A percentile compares a stretch with the other conserved stretches of the same genome.
Evolutionary conservation across 2,329 filamentous ascomycete species (phyloP).

Genomic region (Lachnellula subtilissima): DNA sequence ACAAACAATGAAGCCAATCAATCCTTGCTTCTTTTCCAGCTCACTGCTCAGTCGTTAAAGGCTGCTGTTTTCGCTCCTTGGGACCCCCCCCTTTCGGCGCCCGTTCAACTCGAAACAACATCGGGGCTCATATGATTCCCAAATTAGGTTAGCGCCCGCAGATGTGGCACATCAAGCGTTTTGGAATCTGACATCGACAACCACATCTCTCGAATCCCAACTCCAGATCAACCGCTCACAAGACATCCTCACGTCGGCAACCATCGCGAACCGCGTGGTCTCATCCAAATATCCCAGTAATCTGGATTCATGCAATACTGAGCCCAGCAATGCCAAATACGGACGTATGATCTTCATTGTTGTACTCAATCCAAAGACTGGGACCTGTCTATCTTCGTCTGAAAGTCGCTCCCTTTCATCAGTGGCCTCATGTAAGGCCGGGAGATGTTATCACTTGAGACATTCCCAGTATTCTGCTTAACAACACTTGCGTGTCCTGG

Average conservation of each 20-base stretch:
- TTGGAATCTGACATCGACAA: background rate
- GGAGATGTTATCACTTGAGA: background rate
- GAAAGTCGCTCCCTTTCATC: conserved; percentile 6
- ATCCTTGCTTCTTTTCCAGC: background rate
- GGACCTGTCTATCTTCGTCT: conserved; percentile 8
- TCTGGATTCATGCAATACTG: background rate
- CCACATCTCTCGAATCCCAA: background rate
- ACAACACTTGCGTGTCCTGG: background rate
- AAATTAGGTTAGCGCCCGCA: background rate
- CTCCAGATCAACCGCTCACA: background rate
- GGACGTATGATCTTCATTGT: conserved; percentile 8
- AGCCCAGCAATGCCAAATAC: background rate
- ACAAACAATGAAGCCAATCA: background rate
- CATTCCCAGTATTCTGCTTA: background rate
- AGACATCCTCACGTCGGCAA: background rate
- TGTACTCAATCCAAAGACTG: background rate
- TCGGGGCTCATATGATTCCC: background rate
- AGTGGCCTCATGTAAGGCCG: conserved; percentile 1
- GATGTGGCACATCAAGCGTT: background rate
- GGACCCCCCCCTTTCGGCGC: background rate
- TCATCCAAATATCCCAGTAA: background rate
- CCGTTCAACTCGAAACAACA: conserved; percentile 14
- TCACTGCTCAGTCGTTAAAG: background rate
- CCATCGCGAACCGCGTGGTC: background rate
- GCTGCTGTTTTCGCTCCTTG: background rate